These are phyloP conservation scores for Rhodotorula babjevae DNA, from an alignment of 768 basidiomycete species.

Conservation along the genomic window DNA sequence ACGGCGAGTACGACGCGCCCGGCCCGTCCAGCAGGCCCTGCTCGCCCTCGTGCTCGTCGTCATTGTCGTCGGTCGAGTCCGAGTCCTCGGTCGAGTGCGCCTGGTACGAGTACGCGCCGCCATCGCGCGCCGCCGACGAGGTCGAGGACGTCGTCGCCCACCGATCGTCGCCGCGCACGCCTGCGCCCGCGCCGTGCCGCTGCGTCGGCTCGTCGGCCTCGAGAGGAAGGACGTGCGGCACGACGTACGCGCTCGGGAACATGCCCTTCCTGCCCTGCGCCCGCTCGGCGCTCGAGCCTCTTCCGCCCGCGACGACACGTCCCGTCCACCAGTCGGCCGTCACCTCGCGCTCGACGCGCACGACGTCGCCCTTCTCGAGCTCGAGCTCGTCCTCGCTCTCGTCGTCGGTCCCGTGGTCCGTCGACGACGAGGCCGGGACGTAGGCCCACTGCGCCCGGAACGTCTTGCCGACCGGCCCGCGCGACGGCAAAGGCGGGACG, in stretches of 20 bases:
- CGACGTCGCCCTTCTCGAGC: conserved; percentile 4
- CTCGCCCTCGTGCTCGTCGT: not conserved
- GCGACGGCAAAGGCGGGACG: not conserved
- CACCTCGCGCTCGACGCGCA: conserved; percentile 15
- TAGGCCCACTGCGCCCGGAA: conserved; percentile 18
- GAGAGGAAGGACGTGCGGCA: not conserved
- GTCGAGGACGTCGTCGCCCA: not conserved
- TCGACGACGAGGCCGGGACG: not conserved
- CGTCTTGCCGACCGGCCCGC: conserved; percentile 3
- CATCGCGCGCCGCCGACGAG: not conserved
- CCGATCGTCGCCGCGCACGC: not conserved
- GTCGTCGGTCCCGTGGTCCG: no score
- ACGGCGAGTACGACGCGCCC: not conserved
- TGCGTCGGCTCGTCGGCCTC: not conserved
- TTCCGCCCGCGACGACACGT: not conserved
- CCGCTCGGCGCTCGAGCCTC: no score
- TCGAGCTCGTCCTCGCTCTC: conserved; percentile 2
- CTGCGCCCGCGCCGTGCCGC: not conserved
- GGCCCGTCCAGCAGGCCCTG: not conserved
- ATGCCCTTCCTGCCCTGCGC: not conserved
- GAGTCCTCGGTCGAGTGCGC: no score
- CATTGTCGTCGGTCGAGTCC: not conserved
- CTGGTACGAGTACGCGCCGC: no score
- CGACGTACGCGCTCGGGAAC: conserved; percentile 29
- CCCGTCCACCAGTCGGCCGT: conserved; percentile 27